A percentile compares a stretch with the other conserved stretches of the same genome.
phyloP scores from a whole-genome alignment of 2,329 filamentous ascomycete species.

The Penicillium sp. region DNA sequence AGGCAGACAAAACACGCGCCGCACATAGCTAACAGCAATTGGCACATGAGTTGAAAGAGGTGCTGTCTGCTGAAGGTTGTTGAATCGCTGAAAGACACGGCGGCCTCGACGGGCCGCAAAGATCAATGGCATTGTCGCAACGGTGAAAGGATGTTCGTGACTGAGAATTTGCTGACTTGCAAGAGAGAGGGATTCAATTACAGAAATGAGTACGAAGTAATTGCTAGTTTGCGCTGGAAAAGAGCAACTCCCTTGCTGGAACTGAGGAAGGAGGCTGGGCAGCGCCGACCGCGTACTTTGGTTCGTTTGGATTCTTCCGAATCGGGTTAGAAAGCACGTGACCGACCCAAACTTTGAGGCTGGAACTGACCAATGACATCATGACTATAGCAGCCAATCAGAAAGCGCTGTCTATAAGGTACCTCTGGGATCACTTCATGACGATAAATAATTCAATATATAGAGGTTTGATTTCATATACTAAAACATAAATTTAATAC shows the following conservation, averaged over 20 bases:
- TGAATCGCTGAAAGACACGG: slow-evolving; percentile 28
- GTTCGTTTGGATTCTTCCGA: slow-evolving; percentile 16
- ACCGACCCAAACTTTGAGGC: neutral
- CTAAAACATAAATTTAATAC: too few species aligned
- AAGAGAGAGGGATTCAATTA: neutral
- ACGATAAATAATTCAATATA: neutral
- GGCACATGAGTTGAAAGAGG: slow-evolving; percentile 25
- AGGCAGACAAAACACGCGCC: slow-evolving; percentile 23
- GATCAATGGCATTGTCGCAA: slow-evolving; percentile 28
- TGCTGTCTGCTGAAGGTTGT: slow-evolving; percentile 22
- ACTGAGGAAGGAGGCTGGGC: slow-evolving; percentile 10
- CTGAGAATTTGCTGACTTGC: neutral
- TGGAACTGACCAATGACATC: neutral
- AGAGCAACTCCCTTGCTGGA: slow-evolving; percentile 5
- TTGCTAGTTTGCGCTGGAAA: neutral
- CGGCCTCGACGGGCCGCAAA: slow-evolving; percentile 27
- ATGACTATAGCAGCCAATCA: neutral
- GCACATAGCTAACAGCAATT: slow-evolving; percentile 24
- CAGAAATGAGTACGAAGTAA: neutral
- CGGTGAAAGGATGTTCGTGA: neutral
- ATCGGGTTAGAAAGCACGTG: slow-evolving; percentile 11
- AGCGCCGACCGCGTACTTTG: neutral
- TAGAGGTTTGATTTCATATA: too few species aligned
- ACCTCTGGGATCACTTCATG: too few species aligned
- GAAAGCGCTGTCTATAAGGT: neutral